Evolutionary conservation across 2,329 filamentous ascomycete genomes (phyloP).

Genomic region (Ploettnerulaceae sp.): DNA sequence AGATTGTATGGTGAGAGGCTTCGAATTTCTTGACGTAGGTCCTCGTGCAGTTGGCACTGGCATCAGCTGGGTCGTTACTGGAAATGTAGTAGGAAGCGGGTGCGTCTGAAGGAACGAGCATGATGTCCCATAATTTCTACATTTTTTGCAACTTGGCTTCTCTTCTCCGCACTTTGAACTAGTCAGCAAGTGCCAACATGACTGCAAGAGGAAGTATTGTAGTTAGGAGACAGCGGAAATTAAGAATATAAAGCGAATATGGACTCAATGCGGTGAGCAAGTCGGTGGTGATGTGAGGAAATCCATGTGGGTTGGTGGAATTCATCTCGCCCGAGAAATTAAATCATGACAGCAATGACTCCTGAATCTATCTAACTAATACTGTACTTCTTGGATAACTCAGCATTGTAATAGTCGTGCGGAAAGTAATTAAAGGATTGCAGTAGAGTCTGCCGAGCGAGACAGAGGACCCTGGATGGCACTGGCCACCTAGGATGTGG

Average conservation of each 20-base stretch:
- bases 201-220: not conserved
- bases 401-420: too few species aligned
- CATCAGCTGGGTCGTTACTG: not conserved
- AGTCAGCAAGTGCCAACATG: not conserved
- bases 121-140: conserved; percentile 23
- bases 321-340: too few species aligned
- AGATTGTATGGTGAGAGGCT: conserved; percentile 8
- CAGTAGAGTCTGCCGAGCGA: too few species aligned
- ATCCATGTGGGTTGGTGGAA: too few species aligned
- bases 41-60: not conserved
- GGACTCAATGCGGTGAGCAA: too few species aligned
- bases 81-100: conserved; percentile 17
- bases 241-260: not conserved
- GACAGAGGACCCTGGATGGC: too few species aligned
- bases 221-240: not conserved
- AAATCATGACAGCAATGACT: too few species aligned
- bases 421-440: not conserved
- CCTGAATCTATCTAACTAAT: too few species aligned
- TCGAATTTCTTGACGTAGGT: not conserved
- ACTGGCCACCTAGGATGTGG: too few species aligned
- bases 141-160: conserved; percentile 30
- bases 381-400: too few species aligned
- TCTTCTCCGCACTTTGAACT: conserved; percentile 28
- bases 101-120: conserved; percentile 31
- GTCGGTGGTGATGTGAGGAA: too few species aligned